These are phyloP conservation scores for Claviceps humidiphila DNA, from an alignment of 2,329 filamentous ascomycete genomes.

Conservation along the genomic window DNA sequence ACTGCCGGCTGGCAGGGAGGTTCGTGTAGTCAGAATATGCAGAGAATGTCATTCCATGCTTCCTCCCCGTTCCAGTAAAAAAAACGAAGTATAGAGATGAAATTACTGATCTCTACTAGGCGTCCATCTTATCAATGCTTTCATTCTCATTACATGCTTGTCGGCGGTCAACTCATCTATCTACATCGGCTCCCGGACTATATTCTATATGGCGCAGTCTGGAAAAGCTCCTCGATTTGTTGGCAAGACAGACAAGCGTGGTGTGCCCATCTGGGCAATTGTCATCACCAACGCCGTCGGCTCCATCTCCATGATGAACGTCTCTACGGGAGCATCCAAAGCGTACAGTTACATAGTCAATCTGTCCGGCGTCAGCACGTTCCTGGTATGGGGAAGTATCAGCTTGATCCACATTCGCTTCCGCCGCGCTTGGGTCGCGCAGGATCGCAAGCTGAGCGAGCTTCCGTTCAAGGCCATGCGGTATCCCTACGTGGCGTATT, in stretches of 20 bases:
- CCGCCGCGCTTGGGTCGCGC: constrained; percentile 45
- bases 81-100: too few species aligned
- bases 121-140: constrained; percentile 65
- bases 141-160: constrained; percentile 61
- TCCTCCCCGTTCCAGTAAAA: not conserved
- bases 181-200: constrained; percentile 62
- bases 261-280: constrained; percentile 48
- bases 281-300: constrained; percentile 59
- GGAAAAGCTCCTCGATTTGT: constrained; percentile 58
- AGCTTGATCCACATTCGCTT: constrained; percentile 61
- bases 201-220: constrained; percentile 64
- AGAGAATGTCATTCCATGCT: not conserved
- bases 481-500: constrained; percentile 47
- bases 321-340: constrained; percentile 50
- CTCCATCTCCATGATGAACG: constrained; percentile 61
- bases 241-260: constrained; percentile 51
- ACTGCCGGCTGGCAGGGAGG: constrained; percentile 62
- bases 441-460: constrained; percentile 40
- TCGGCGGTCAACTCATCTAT: constrained; percentile 63
- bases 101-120: constrained; percentile 10
- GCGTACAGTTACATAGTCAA: constrained; percentile 61
- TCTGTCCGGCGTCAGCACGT: constrained; percentile 55
- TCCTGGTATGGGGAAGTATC: constrained; percentile 59
- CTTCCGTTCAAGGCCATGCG: constrained; percentile 41
- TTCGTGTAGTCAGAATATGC: constrained; percentile 4